These are phyloP conservation scores for Teunomyces funiuensis DNA, from an alignment of 805 yeast species.

Conservation along the genomic window DNA sequence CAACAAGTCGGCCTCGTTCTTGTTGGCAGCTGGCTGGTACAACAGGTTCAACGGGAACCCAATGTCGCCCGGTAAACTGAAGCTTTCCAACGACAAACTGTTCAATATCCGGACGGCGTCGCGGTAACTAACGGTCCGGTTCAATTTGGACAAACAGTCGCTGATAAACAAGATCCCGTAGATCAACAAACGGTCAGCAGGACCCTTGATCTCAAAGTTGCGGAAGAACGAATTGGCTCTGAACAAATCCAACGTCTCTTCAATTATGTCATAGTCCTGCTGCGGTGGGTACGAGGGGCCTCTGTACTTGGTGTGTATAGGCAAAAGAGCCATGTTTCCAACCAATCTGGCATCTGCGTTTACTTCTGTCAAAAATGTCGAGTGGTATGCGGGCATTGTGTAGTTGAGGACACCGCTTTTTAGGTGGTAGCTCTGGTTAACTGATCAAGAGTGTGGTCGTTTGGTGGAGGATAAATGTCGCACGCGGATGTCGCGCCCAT, in stretches of 20 bases:
- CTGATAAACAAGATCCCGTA: conserved; percentile 90
- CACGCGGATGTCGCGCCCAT: not conserved
- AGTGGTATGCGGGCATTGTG: conserved; percentile 66
- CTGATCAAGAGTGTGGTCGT: too few relatives aligned
- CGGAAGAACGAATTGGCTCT: conserved; percentile 95
- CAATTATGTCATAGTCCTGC: conserved; percentile 81
- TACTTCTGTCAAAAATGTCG: conserved; percentile 70
- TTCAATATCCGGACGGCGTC: conserved; percentile 73
- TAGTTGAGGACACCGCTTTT: too few relatives aligned
- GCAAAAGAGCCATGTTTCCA: conserved; percentile 81
- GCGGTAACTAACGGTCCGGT: conserved; percentile 44
- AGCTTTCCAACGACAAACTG: conserved; percentile 83
- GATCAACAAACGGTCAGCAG: conserved; percentile 87
- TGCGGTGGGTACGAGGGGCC: conserved; percentile 87
- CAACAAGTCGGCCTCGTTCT: conserved; percentile 74
- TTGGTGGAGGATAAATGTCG: too few relatives aligned
- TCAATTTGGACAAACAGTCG: conserved; percentile 73
- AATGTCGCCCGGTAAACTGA: conserved; percentile 91
- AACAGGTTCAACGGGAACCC: conserved; percentile 89
- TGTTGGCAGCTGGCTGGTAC: conserved; percentile 69
- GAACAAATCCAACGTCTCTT: conserved; percentile 87
- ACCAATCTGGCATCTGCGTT: conserved; percentile 58
- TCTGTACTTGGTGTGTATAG: conserved; percentile 77
- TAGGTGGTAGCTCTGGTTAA: too few relatives aligned
- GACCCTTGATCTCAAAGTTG: conserved; percentile 95